Conservation (phyloP, 176 grass and related monocot species). For the Olyra latifolia region DNA sequence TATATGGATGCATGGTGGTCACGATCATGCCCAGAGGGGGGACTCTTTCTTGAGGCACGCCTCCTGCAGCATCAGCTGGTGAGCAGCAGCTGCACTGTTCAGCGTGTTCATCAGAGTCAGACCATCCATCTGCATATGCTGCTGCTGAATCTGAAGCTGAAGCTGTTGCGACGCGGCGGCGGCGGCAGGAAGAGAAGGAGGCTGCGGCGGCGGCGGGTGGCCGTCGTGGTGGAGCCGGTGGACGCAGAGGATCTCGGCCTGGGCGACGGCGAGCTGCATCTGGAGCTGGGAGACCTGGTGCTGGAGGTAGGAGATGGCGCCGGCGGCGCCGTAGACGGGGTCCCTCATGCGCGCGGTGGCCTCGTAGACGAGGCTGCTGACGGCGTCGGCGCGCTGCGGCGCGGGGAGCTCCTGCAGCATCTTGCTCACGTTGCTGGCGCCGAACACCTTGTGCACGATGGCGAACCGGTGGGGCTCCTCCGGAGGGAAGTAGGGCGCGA, state of each 20-base stretch:
- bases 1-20: too few species aligned
- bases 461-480: constrained; percentile 75
- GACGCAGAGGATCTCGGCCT: constrained; percentile 55
- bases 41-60: constrained; percentile 61
- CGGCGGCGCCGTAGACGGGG: constrained; percentile 87
- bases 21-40: constrained; percentile 48
- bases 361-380: constrained; percentile 91
- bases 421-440: constrained; percentile 93
- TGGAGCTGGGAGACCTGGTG: constrained; percentile 61
- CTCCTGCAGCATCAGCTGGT: constrained; percentile 46
- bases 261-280: constrained; percentile 63
- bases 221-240: constrained; percentile 13
- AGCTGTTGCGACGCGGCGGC: neutral
- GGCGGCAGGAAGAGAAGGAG: too few species aligned
- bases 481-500: constrained; percentile 67
- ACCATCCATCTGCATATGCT: constrained; percentile 1
- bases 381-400: constrained; percentile 39
- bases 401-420: constrained; percentile 42
- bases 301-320: constrained; percentile 60
- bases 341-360: constrained; percentile 71
- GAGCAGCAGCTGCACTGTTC: neutral
- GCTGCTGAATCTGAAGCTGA: constrained; percentile 21
- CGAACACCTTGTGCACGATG: constrained; percentile 80
- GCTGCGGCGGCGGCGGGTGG: constrained; percentile 36
- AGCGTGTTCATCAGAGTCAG: neutral